Conservation (phyloP, 345 rosid genomes). For the Populus ilicifolia region DNA sequence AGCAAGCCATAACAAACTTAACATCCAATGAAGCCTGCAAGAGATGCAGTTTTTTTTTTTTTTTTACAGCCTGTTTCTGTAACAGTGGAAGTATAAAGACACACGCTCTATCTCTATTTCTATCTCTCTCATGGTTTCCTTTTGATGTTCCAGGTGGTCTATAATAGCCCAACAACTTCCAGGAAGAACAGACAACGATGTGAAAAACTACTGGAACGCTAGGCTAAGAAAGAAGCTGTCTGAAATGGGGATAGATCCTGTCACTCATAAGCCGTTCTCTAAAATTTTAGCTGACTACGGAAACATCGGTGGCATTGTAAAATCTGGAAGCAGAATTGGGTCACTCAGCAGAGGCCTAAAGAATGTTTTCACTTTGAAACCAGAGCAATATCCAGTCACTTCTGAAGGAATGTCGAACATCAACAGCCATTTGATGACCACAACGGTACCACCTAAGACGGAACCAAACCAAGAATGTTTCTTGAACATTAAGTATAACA, state of each 20-base stretch:
- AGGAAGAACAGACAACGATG: constrained; percentile 91
- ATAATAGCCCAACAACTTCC: constrained; percentile 89
- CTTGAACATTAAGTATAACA: not conserved
- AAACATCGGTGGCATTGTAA: constrained; percentile 57
- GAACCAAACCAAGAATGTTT: constrained; percentile 27
- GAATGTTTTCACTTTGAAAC: constrained; percentile 21
- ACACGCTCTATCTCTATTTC: too few relatives aligned
- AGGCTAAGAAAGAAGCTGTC: constrained; percentile 78
- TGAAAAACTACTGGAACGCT: constrained; percentile 91
- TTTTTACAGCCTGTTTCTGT: not conserved
- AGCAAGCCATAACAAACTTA: too few relatives aligned
- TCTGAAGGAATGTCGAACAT: constrained; percentile 14
- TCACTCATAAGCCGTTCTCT: constrained; percentile 88
- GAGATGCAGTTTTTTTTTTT: not conserved
- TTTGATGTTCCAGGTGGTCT: constrained; percentile 57
- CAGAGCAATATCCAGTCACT: constrained; percentile 15
- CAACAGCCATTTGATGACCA: constrained; percentile 16
- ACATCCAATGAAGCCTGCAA: not conserved
- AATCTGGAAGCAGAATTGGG: constrained; percentile 39
- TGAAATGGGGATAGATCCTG: constrained; percentile 95
- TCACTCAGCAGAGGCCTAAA: constrained; percentile 46
- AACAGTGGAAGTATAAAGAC: not conserved
- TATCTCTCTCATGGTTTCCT: not conserved
- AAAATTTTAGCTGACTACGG: constrained; percentile 85
- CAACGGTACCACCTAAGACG: constrained; percentile 15